These are phyloP conservation scores for Tricholomella constricta DNA, from an alignment of 768 basidiomycete species.

Conservation along the genomic window DNA sequence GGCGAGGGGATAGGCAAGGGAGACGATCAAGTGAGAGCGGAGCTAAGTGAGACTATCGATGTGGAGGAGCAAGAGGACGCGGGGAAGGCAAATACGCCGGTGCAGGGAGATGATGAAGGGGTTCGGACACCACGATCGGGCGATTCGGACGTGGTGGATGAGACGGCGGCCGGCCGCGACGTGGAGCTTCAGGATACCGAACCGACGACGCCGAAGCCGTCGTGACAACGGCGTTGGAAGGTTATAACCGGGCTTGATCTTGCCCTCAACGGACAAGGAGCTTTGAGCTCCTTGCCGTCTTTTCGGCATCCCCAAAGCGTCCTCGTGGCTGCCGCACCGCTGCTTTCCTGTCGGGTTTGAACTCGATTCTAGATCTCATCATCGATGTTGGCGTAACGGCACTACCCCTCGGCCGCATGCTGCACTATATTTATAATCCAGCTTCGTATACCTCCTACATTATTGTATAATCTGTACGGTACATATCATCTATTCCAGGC, in stretches of 20 bases:
- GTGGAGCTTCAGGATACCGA: background rate
- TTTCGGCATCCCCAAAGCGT: background rate
- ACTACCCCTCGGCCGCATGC: background rate
- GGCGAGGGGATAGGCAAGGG: background rate
- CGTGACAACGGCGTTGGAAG: background rate
- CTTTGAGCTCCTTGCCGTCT: background rate
- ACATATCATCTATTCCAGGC: background rate
- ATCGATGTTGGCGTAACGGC: background rate
- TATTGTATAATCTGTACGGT: constrained; percentile 4
- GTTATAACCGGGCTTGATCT: background rate
- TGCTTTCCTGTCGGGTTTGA: background rate
- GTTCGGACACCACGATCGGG: background rate
- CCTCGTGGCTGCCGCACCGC: background rate
- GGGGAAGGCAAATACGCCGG: background rate
- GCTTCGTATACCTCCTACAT: background rate
- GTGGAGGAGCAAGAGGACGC: background rate
- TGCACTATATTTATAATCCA: background rate
- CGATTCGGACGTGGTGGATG: background rate
- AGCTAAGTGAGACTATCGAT: constrained; percentile 14
- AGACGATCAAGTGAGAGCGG: constrained; percentile 16
- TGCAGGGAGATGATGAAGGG: background rate
- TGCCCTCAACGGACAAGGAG: background rate
- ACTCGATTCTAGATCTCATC: background rate
- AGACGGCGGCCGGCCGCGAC: background rate
- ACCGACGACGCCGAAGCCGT: background rate